Conservation (phyloP, 192 early-diverging fungal species). For the Fimicolochytrium jonesii region DNA sequence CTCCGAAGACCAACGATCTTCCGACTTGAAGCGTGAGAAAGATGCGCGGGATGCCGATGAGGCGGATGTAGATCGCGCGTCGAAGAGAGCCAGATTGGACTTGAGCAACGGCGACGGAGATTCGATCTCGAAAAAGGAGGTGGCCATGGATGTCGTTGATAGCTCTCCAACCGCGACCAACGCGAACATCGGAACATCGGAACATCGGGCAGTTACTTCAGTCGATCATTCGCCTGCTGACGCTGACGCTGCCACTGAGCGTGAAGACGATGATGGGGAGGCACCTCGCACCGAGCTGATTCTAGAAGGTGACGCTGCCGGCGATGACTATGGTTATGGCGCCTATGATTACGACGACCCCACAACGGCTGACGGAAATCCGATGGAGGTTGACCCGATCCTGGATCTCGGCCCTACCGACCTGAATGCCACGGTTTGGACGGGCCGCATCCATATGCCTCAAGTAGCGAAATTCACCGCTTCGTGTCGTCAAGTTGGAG, state of each 20-base stretch:
- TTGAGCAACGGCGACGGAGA: too few relatives aligned
- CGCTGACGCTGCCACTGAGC: neutral
- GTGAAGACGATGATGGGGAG: neutral
- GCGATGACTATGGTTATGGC: constrained; percentile 25
- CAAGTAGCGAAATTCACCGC: constrained; percentile 59
- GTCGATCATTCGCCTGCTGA: neutral
- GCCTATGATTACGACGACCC: neutral
- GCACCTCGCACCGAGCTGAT: constrained; percentile 29
- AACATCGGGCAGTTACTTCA: too few relatives aligned
- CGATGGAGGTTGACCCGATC: too few relatives aligned
- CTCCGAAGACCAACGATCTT: neutral
- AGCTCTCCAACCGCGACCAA: too few relatives aligned
- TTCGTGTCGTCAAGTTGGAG: constrained; percentile 56
- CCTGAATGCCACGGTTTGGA: constrained; percentile 45
- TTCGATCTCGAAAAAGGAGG: too few relatives aligned
- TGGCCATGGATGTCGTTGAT: too few relatives aligned
- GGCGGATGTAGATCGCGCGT: too few relatives aligned
- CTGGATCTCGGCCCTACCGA: constrained; percentile 2
- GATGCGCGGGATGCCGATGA: too few relatives aligned
- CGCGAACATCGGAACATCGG: too few relatives aligned
- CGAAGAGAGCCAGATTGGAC: too few relatives aligned
- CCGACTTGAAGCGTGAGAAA: too few relatives aligned
- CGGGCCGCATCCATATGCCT: constrained; percentile 59
- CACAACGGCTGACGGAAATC: neutral
- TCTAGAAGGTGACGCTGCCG: constrained; percentile 25